Percentiles rank a stretch among this genome's conserved stretches.
These are phyloP conservation scores for Paecilomyces fulvus DNA, from an alignment of 2,329 filamentous ascomycete species.

Conservation along the genomic window DNA sequence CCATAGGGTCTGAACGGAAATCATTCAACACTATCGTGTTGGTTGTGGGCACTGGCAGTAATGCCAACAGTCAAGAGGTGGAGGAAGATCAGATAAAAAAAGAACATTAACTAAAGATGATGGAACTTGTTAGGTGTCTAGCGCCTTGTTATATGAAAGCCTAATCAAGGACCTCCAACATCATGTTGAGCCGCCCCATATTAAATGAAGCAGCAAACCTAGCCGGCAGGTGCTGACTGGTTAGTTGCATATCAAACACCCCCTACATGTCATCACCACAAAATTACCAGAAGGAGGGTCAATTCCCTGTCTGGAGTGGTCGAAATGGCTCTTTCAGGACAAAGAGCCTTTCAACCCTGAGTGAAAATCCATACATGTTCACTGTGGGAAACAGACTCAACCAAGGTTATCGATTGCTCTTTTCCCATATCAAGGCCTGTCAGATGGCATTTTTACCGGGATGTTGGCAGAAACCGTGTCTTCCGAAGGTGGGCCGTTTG, in stretches of 20 bases:
- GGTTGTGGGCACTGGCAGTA: background rate
- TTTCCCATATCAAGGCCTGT: background rate
- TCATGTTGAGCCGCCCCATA: background rate
- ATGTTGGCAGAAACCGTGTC: background rate
- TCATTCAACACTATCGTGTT: background rate
- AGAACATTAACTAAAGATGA: background rate
- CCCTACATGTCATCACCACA: background rate
- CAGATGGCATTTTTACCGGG: background rate
- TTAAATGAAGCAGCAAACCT: background rate
- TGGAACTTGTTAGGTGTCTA: background rate
- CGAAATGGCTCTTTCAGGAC: background rate
- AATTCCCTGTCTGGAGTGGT: background rate
- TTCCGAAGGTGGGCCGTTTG: background rate
- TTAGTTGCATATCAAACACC: background rate
- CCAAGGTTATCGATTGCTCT: background rate
- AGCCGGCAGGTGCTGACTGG: background rate
- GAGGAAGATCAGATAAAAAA: background rate
- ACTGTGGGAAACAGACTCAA: background rate
- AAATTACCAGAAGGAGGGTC: background rate
- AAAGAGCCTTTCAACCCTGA: background rate
- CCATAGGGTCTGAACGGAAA: background rate
- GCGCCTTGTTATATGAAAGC: background rate
- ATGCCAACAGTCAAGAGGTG: background rate
- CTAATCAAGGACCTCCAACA: background rate
- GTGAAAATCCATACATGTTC: background rate